phyloP scores from a whole-genome alignment of 2,329 filamentous ascomycete species.

The Nemania serpens region DNA sequence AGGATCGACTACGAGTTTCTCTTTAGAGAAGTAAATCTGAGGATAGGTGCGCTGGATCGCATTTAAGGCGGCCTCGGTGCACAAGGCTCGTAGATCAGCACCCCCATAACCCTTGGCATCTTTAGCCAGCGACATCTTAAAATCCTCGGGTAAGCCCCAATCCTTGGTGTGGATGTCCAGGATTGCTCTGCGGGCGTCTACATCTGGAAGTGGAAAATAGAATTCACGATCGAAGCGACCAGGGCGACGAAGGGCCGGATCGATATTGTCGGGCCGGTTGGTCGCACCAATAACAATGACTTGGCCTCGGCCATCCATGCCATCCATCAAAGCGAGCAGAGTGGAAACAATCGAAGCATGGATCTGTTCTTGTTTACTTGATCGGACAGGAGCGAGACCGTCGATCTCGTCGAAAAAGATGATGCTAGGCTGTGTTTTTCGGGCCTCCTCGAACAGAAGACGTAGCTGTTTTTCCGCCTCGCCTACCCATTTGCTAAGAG shows the following conservation, averaged over 20 bases:
- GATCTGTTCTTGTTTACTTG: slow-evolving; percentile 98
- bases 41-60: slow-evolving; percentile 94
- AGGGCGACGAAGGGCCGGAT: slow-evolving; percentile 90
- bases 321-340: slow-evolving; percentile 92
- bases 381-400: slow-evolving; percentile 90
- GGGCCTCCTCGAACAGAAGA: slow-evolving; percentile 91
- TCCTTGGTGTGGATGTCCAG: slow-evolving; percentile 94
- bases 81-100: slow-evolving; percentile 90
- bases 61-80: slow-evolving; percentile 94
- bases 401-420: slow-evolving; percentile 99
- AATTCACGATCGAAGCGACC: slow-evolving; percentile 97
- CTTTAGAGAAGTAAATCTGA: slow-evolving; percentile 89
- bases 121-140: slow-evolving; percentile 84
- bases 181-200: slow-evolving; percentile 79
- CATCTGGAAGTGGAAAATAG: slow-evolving; percentile 91
- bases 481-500: slow-evolving; percentile 97
- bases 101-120: slow-evolving; percentile 96
- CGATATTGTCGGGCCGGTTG: slow-evolving; percentile 94
- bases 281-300: slow-evolving; percentile 99
- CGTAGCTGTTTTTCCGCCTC: slow-evolving; percentile 95
- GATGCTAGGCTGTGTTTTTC: slow-evolving; percentile 95
- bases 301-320: slow-evolving; percentile 97
- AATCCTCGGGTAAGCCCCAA: slow-evolving; percentile 80
- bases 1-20: slow-evolving; percentile 88
- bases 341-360: slow-evolving; percentile 97